These are phyloP conservation scores for Cenchrus purpureus DNA, from an alignment of 176 grass and related monocot genomes.

Conservation along the genomic window DNA sequence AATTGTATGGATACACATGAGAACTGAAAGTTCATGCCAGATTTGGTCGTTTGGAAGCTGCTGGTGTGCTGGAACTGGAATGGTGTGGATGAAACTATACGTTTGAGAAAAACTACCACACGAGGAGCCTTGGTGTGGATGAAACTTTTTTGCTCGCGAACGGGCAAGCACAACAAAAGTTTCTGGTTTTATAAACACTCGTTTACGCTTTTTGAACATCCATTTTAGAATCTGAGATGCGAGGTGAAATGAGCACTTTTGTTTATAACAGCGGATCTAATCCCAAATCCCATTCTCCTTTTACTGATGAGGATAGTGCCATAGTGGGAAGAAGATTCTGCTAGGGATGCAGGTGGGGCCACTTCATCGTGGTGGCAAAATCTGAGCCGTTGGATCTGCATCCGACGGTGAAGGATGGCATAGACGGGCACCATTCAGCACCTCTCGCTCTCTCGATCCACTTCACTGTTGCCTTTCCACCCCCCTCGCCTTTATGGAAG, in stretches of 20 bases:
- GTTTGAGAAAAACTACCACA: background rate
- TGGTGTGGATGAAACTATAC: background rate
- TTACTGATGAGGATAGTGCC: too few species aligned
- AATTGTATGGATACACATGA: background rate
- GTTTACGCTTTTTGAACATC: too few species aligned
- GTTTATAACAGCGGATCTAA: background rate
- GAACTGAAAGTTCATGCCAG: background rate
- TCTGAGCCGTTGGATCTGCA: background rate
- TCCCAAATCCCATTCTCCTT: background rate
- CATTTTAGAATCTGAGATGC: background rate
- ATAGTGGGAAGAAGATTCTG: background rate
- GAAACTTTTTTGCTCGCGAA: background rate
- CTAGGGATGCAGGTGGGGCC: background rate
- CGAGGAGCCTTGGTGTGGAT: background rate
- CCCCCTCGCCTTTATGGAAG: slow-evolving; percentile 14
- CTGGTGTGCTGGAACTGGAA: too few species aligned
- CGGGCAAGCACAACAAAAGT: background rate
- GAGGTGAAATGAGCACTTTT: background rate
- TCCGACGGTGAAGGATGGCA: background rate
- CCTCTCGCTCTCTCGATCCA: background rate
- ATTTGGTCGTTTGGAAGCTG: background rate
- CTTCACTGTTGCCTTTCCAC: background rate
- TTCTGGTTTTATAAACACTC: too few species aligned
- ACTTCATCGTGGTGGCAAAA: background rate
- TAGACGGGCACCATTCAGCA: background rate